Conservation (phyloP, 805 yeast species). For the Komagataella mondaviorum region DNA sequence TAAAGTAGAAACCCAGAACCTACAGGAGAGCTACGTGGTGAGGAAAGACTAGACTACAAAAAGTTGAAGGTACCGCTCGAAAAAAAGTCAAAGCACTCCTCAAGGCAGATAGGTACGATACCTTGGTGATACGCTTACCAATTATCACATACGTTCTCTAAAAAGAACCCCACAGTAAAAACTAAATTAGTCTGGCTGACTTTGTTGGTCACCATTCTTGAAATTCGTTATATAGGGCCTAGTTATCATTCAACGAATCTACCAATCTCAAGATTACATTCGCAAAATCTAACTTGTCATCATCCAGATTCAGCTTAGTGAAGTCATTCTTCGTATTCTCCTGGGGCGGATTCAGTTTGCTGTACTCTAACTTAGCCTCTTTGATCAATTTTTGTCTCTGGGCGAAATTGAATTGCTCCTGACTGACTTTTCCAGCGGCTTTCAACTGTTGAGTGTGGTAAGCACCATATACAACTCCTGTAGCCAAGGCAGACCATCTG, state of each 20-base stretch:
- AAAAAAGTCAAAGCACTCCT: not conserved
- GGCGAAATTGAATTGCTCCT: conserved; percentile 43
- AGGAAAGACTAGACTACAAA: not conserved
- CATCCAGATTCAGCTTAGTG: conserved; percentile 57
- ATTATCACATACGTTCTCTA: no score
- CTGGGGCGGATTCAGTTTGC: conserved; percentile 40
- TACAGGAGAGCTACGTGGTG: not conserved
- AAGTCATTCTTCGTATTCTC: conserved; percentile 22
- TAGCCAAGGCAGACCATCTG: conserved; percentile 84
- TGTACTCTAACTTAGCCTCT: conserved; percentile 84
- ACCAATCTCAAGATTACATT: conserved; percentile 52
- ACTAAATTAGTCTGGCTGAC: not conserved
- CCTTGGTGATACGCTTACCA: no score
- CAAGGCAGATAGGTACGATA: no score
- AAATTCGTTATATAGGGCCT: conserved; percentile 3
- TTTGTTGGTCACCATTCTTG: not conserved
- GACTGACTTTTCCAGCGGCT: conserved; percentile 41
- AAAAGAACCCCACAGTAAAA: not conserved
- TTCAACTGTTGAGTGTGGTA: conserved; percentile 65
- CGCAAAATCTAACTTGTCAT: conserved; percentile 82
- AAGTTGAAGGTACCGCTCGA: not conserved
- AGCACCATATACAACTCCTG: conserved; percentile 84
- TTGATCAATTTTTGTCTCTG: conserved; percentile 63
- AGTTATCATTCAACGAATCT: conserved; percentile 29
- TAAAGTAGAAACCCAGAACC: not conserved